phyloP scores from a whole-genome alignment of 78 protist species.

The Dictyostelium purpureum region DNA sequence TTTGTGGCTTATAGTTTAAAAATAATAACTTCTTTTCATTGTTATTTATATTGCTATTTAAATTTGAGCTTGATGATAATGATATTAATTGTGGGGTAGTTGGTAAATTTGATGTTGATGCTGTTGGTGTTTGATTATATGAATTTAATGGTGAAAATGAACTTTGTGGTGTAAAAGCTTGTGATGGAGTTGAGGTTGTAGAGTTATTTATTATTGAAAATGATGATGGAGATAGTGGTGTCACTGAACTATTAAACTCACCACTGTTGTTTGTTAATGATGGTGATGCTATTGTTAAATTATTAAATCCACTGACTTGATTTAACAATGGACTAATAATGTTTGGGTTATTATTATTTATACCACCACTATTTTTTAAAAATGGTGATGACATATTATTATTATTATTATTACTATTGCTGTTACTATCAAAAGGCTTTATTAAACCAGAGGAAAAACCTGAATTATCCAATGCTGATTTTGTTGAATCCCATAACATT shows the following conservation, averaged over 20 bases:
- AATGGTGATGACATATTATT: background rate
- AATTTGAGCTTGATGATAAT: background rate
- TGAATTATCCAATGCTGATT: constrained; percentile 14
- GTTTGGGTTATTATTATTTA: background rate
- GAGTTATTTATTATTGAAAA: background rate
- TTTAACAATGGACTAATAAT: background rate
- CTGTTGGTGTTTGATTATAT: background rate
- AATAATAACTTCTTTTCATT: background rate
- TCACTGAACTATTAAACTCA: background rate
- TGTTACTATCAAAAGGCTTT: background rate
- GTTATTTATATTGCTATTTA: too few species aligned
- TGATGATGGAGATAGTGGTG: background rate
- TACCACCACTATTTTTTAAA: background rate
- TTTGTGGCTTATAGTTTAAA: constrained; percentile 35
- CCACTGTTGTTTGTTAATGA: background rate
- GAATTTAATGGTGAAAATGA: background rate
- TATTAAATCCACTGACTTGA: background rate
- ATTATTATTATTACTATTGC: background rate
- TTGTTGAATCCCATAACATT: constrained; percentile 11
- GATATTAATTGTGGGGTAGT: background rate
- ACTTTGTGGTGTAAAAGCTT: background rate
- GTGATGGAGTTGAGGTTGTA: background rate
- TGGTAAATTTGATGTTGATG: background rate
- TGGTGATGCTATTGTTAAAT: background rate
- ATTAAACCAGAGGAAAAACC: constrained; percentile 30